These are phyloP conservation scores for Pseudozyma sp. DNA, from an alignment of 1,284 basidiomycete genomes.

Conservation along the genomic window DNA sequence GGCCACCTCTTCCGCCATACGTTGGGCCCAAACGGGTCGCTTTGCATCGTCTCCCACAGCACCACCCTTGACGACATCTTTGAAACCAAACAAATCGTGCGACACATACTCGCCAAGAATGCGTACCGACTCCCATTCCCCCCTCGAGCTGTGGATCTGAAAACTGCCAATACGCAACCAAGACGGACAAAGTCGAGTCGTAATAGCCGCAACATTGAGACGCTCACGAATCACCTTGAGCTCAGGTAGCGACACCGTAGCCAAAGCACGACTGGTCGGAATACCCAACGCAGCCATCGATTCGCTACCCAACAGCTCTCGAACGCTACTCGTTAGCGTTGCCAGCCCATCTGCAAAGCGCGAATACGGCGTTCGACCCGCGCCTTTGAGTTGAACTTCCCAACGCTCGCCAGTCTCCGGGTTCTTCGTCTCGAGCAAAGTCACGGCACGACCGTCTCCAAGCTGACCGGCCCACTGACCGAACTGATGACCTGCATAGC, in stretches of 20 bases:
- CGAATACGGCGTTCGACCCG: constrained; percentile 92
- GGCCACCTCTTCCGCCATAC: constrained; percentile 71
- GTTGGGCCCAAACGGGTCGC: constrained; percentile 47
- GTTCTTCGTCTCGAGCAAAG: constrained; percentile 80
- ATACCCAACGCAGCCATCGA: constrained; percentile 88
- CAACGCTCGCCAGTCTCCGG: constrained; percentile 43
- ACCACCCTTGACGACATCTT: constrained; percentile 45
- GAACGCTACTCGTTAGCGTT: constrained; percentile 87
- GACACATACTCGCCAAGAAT: constrained; percentile 74
- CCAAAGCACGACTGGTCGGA: constrained; percentile 88
- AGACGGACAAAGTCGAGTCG: constrained; percentile 85
- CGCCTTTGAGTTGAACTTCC: constrained; percentile 93
- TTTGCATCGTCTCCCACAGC: constrained; percentile 3
- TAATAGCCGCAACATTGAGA: constrained; percentile 82
- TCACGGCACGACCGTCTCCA: constrained; percentile 92
- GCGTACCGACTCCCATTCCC: constrained; percentile 75
- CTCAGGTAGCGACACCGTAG: constrained; percentile 81
- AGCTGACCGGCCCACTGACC: constrained; percentile 95
- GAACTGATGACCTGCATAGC: constrained; percentile 76
- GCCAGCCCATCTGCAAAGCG: constrained; percentile 91
- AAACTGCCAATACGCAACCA: constrained; percentile 94
- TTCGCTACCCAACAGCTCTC: constrained; percentile 77
- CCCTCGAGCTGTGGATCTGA: constrained; percentile 79
- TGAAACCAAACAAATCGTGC: constrained; percentile 73
- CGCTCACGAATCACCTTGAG: constrained; percentile 83